Conservation (phyloP, 2,329 filamentous ascomycete genomes). For the Alternaria alternata region DNA sequence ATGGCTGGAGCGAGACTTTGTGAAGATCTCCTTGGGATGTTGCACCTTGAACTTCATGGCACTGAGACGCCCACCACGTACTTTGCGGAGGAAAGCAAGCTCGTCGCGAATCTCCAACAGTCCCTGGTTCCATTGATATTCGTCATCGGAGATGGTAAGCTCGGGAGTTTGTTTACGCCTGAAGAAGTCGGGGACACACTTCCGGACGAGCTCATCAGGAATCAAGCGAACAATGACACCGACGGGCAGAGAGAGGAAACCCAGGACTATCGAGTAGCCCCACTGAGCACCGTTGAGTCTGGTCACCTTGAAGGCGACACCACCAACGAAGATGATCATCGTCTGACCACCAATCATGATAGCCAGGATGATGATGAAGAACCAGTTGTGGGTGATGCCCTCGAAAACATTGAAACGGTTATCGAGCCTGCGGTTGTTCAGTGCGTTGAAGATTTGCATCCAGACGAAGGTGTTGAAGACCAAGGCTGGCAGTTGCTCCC, state of each 20-base stretch:
- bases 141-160: conserved; percentile 55
- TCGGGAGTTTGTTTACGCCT: conserved; percentile 54
- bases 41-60: conserved; percentile 80
- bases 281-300: conserved; percentile 78
- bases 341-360: conserved; percentile 91
- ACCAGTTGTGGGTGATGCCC: conserved; percentile 82
- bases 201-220: conserved; percentile 72
- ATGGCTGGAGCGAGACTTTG: conserved; percentile 68
- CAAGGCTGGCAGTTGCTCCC: conserved; percentile 71
- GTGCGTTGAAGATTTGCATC: conserved; percentile 99
- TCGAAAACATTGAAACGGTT: conserved; percentile 97
- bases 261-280: conserved; percentile 85
- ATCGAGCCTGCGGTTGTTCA: conserved; percentile 95
- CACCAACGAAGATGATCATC: conserved; percentile 88
- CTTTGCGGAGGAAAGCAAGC: conserved; percentile 78
- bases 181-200: conserved; percentile 54
- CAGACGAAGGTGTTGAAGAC: conserved; percentile 99
- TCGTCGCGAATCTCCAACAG: conserved; percentile 81
- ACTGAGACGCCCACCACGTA: conserved; percentile 84
- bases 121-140: conserved; percentile 71
- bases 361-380: conserved; percentile 85
- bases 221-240: conserved; percentile 82
- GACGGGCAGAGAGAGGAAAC: conserved; percentile 83
- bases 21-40: conserved; percentile 76
- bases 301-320: conserved; percentile 78